phyloP scores from a whole-genome alignment of 345 rosid genomes.

The Sapria himalayana region DNA sequence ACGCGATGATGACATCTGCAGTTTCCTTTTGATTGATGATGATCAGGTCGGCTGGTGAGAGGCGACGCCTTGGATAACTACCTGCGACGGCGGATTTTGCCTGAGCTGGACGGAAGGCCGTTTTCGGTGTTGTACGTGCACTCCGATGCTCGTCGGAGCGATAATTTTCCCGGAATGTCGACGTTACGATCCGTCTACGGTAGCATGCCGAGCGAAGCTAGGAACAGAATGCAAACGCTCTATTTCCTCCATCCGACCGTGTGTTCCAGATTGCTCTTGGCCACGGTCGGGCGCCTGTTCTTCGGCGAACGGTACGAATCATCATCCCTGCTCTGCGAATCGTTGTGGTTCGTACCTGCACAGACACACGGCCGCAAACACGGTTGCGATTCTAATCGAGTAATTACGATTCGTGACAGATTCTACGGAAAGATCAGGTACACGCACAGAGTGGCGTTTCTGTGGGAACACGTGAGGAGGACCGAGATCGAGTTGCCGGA shows the following conservation, averaged over 20 bases:
- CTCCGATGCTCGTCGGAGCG: conserved; percentile 22
- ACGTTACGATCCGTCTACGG: conserved; percentile 26
- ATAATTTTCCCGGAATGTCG: conserved; percentile 38
- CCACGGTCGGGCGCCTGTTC: conserved; percentile 39
- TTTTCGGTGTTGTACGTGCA: conserved; percentile 40
- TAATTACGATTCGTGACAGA: conserved; percentile 17
- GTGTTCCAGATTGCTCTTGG: conserved; percentile 35
- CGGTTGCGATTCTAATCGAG: too few species aligned
- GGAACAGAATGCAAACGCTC: conserved; percentile 17
- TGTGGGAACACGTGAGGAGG: conserved; percentile 47
- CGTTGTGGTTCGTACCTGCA: too few species aligned
- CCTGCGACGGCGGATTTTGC: conserved; percentile 23
- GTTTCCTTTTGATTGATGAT: neutral
- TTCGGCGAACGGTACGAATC: conserved; percentile 32
- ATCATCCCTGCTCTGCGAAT: too few species aligned
- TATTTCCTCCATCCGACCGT: conserved; percentile 45
- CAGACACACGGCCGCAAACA: too few species aligned
- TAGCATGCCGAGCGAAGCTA: conserved; percentile 18
- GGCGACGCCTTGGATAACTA: conserved; percentile 22
- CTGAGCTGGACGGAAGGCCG: conserved; percentile 14
- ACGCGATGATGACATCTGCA: neutral
- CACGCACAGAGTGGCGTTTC: conserved; percentile 30
- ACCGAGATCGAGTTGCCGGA: conserved; percentile 42
- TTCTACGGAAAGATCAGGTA: conserved; percentile 33
- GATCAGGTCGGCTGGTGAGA: conserved; percentile 23